Conservation (phyloP, 2,329 filamentous ascomycete genomes). For the Trichoderma sp. region DNA sequence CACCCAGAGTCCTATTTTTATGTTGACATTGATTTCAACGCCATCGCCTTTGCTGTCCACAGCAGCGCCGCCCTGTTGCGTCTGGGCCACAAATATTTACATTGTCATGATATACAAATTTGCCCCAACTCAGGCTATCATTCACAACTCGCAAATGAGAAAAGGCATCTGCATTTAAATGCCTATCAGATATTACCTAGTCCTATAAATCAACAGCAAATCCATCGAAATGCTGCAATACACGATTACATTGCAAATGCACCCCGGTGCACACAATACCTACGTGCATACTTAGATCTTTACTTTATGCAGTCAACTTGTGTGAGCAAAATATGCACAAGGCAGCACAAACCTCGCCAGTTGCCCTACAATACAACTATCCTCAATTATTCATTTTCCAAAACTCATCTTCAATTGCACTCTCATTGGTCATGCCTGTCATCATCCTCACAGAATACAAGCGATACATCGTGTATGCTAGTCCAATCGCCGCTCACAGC, state of each 20-base stretch:
- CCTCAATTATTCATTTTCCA: background rate
- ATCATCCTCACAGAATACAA: background rate
- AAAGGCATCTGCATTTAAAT: background rate
- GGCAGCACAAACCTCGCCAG: background rate
- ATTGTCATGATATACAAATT: background rate
- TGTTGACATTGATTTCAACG: background rate
- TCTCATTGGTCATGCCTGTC: background rate
- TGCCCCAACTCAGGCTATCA: background rate
- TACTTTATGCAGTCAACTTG: background rate
- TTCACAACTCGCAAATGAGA: background rate
- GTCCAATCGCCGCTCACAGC: background rate
- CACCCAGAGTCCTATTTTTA: background rate
- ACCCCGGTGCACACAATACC: background rate
- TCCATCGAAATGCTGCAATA: background rate
- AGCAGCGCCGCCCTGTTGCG: background rate
- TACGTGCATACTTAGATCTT: background rate
- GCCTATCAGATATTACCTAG: background rate
- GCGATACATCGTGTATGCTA: background rate
- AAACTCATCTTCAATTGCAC: background rate
- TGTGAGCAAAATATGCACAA: background rate
- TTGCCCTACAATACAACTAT: background rate
- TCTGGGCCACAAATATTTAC: background rate
- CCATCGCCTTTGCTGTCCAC: background rate
- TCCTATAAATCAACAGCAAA: background rate
- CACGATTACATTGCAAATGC: background rate